Conservation (phyloP, 495 filamentous ascomycete genomes). For the Penicillium cosmopolitanum region DNA sequence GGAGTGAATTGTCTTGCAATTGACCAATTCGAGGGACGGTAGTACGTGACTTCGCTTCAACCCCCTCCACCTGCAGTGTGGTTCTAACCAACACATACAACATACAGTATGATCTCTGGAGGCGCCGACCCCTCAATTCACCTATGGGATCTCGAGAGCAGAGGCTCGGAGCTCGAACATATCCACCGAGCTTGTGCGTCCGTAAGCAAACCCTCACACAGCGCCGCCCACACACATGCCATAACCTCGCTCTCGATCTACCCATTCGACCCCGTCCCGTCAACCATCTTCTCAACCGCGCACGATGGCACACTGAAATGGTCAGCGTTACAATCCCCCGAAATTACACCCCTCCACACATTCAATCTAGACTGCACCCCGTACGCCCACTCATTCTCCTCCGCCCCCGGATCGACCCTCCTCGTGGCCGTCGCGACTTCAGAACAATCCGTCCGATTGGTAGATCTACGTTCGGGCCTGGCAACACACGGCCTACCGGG, state of each 20-base stretch:
- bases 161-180: constrained; percentile 43
- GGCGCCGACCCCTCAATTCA: constrained; percentile 78
- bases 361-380: constrained; percentile 74
- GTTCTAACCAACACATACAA: constrained; percentile 17
- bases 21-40: constrained; percentile 75
- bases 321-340: constrained; percentile 64
- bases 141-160: constrained; percentile 78
- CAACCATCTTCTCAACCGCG: constrained; percentile 78
- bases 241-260: constrained; percentile 88
- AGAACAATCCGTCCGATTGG: constrained; percentile 74
- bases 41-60: constrained; percentile 51
- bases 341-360: constrained; percentile 55
- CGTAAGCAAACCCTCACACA: constrained; percentile 45
- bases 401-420: constrained; percentile 67
- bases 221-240: constrained; percentile 68
- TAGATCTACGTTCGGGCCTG: constrained; percentile 79
- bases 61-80: not conserved
- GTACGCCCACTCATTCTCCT: constrained; percentile 76
- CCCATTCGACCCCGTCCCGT: constrained; percentile 73
- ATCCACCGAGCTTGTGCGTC: constrained; percentile 54
- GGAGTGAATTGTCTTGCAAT: constrained; percentile 77
- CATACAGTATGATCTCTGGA: constrained; percentile 72
- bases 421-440: constrained; percentile 85
- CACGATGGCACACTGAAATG: constrained; percentile 84
- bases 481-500: constrained; percentile 77